Evolutionary conservation across 2,329 filamentous ascomycete species (phyloP).

Genomic region (Colletotrichum sp.): DNA sequence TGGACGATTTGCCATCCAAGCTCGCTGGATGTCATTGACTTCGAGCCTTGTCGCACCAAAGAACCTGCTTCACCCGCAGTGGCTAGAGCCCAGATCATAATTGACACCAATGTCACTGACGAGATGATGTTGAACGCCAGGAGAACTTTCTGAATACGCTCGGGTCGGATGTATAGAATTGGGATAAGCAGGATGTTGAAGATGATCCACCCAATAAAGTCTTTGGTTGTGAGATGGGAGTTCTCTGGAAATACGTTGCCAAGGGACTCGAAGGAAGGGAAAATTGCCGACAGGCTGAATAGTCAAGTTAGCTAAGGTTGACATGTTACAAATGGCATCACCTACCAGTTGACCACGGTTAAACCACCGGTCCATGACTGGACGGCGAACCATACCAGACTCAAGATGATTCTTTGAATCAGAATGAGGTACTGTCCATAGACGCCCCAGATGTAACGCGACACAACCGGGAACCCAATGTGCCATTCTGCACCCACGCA

Average conservation of each 20-base stretch:
- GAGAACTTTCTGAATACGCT: slow-evolving; percentile 38
- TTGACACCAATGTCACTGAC: slow-evolving; percentile 32
- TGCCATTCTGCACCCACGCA: slow-evolving; percentile 33
- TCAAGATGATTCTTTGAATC: slow-evolving; percentile 42
- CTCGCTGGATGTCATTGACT: slow-evolving; percentile 17
- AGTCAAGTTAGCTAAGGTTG: no score
- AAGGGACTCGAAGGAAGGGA: slow-evolving; percentile 28
- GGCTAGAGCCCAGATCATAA: slow-evolving; percentile 40
- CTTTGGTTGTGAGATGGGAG: slow-evolving; percentile 26
- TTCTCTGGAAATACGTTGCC: slow-evolving; percentile 27
- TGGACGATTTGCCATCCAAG: slow-evolving; percentile 41
- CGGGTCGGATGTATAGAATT: slow-evolving; percentile 46
- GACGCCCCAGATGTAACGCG: slow-evolving; percentile 44
- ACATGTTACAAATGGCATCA: no score
- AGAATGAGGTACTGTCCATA: slow-evolving; percentile 42
- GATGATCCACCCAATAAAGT: slow-evolving; percentile 34
- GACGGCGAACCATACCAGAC: slow-evolving; percentile 41
- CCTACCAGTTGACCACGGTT: slow-evolving; percentile 19
- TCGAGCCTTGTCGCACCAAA: slow-evolving; percentile 24
- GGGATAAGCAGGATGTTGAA: slow-evolving; percentile 35
- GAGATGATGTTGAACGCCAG: slow-evolving; percentile 32
- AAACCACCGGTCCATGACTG: slow-evolving; percentile 35
- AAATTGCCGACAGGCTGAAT: no score
- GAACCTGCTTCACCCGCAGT: slow-evolving; percentile 33
- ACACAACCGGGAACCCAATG: slow-evolving; percentile 46